Evolutionary conservation across 2,329 filamentous ascomycete genomes (phyloP).

Genomic region (Myriosclerotinia scirpicola): DNA sequence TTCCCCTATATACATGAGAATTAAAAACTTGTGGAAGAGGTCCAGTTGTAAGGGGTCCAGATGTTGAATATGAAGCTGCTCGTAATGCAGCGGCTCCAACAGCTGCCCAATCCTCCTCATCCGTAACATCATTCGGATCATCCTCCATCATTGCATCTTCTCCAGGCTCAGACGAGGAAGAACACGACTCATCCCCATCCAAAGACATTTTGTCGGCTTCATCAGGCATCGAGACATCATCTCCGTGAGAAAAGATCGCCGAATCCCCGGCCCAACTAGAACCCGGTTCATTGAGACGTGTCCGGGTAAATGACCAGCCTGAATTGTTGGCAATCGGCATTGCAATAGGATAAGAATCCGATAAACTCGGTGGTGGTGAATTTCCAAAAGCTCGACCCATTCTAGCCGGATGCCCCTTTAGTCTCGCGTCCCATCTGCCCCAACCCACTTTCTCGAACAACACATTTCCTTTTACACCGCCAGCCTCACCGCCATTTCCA

Average conservation of each 20-base stretch:
- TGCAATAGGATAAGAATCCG: constrained; percentile 48
- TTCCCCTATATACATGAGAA: constrained; percentile 50
- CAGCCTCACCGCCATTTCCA: constrained; percentile 55
- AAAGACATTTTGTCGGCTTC: constrained; percentile 96
- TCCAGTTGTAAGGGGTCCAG: constrained; percentile 52
- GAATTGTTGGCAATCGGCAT: constrained; percentile 57
- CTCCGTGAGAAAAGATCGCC: constrained; percentile 72
- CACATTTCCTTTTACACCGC: constrained; percentile 67
- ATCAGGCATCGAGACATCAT: constrained; percentile 66
- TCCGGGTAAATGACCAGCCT: constrained; percentile 48
- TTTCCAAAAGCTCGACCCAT: constrained; percentile 43
- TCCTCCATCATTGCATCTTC: constrained; percentile 66
- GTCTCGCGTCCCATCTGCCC: constrained; percentile 90
- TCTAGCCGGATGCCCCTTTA: constrained; percentile 61
- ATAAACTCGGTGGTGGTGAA: constrained; percentile 46
- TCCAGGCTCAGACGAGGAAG: constrained; percentile 72
- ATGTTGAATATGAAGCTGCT: constrained; percentile 60
- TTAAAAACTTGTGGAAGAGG: constrained; percentile 37
- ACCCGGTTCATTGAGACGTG: constrained; percentile 51
- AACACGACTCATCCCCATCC: constrained; percentile 67
- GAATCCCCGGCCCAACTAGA: constrained; percentile 70
- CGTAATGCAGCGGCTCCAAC: constrained; percentile 84
- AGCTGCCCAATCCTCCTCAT: constrained; percentile 93
- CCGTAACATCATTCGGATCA: constrained; percentile 82
- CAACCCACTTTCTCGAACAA: constrained; percentile 95